phyloP scores from a whole-genome alignment of 179 eudicot species.

The Silene noctiflora region DNA sequence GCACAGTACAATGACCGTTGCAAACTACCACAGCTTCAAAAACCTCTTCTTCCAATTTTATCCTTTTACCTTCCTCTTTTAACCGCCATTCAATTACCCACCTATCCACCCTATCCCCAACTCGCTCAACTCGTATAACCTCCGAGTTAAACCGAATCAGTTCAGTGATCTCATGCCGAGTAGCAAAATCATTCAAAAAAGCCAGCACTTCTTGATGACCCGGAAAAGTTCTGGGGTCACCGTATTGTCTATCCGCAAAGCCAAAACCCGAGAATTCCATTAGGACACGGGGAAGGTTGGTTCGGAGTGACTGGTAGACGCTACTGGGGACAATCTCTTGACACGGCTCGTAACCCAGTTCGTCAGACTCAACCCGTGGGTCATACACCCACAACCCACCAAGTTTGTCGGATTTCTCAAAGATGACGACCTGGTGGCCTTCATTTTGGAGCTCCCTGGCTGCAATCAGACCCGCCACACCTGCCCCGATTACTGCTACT shows the following conservation, averaged over 20 bases:
- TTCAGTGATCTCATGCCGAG: constrained; percentile 26
- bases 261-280: constrained; percentile 46
- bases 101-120: constrained; percentile 14
- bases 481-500: constrained; percentile 55
- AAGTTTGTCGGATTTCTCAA: constrained; percentile 32
- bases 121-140: constrained; percentile 44
- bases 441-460: constrained; percentile 45
- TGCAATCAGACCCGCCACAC: constrained; percentile 37
- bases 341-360: constrained; percentile 29
- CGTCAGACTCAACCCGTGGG: constrained; percentile 38
- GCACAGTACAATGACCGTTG: constrained; percentile 41
- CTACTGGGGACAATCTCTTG: constrained; percentile 38
- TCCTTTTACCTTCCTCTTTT: constrained; percentile 18
- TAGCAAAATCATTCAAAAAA: constrained; percentile 37
- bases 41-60: constrained; percentile 24
- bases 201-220: constrained; percentile 43
- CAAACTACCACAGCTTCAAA: constrained; percentile 55
- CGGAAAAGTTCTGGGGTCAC: constrained; percentile 42
- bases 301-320: constrained; percentile 42
- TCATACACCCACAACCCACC: constrained; percentile 55
- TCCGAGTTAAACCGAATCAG: constrained; percentile 36
- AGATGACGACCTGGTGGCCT: constrained; percentile 41
- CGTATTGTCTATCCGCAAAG: constrained; percentile 23
- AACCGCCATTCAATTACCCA: constrained; percentile 44
- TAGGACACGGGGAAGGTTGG: constrained; percentile 40